phyloP scores from a whole-genome alignment of 305 asterid species.

The Petunia hybrid region DNA sequence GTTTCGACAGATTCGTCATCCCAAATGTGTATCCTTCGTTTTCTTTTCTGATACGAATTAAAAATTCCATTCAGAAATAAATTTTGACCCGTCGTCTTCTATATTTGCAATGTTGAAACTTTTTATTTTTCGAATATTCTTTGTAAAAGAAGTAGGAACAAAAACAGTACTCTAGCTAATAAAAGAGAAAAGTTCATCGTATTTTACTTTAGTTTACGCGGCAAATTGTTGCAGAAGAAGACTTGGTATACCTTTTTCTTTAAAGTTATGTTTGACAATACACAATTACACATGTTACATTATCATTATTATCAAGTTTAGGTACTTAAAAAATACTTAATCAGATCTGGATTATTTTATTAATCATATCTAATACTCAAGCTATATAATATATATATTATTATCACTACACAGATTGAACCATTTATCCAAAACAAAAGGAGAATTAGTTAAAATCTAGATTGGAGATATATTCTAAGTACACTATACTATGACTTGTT shows the following conservation, averaged over 20 bases:
- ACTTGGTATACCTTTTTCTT: background rate
- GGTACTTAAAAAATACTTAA: too few species aligned
- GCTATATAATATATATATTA: too few species aligned
- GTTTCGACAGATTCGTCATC: background rate
- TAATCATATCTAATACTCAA: too few species aligned
- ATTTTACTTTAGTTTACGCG: conserved; percentile 4
- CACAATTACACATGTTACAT: background rate
- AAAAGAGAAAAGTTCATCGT: conserved; percentile 18
- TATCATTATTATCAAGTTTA: background rate
- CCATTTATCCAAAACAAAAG: too few species aligned
- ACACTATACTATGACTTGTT: too few species aligned
- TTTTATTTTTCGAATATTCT: conserved; percentile 6
- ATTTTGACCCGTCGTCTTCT: background rate
- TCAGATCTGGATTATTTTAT: too few species aligned
- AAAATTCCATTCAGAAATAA: background rate
- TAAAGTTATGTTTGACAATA: background rate
- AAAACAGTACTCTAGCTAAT: background rate
- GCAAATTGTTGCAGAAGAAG: background rate
- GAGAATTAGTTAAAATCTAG: too few species aligned
- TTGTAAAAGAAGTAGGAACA: background rate
- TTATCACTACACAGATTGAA: too few species aligned
- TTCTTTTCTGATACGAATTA: too few species aligned
- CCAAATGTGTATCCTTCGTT: background rate
- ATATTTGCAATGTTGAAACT: background rate
- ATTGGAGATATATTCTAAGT: too few species aligned